phyloP scores from a whole-genome alignment of 139 green algal species.

The Chlamydomonas sp. region DNA sequence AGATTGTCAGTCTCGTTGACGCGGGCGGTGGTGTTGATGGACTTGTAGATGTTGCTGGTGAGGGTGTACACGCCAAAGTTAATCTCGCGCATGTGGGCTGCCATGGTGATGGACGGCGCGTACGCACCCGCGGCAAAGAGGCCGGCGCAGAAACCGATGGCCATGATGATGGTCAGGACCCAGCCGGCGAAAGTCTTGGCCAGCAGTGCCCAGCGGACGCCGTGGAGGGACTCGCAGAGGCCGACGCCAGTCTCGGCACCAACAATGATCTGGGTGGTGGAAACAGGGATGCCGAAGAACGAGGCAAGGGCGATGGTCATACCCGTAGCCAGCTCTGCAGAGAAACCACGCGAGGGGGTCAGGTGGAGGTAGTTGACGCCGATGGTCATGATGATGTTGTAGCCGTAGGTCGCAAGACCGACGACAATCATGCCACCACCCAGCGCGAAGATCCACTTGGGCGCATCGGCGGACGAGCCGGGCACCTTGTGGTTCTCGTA shows the following conservation, averaged over 20 bases:
- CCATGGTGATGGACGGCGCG: conserved; percentile 9
- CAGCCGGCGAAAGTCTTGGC: conserved; percentile 22
- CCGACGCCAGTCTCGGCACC: conserved; percentile 22
- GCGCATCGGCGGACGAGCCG: neutral
- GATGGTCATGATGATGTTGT: conserved; percentile 30
- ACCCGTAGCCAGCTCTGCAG: conserved; percentile 29
- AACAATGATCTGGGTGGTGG: conserved; percentile 31
- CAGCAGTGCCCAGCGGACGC: conserved; percentile 27
- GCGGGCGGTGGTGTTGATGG: too few relatives aligned
- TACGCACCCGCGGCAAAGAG: conserved; percentile 14
- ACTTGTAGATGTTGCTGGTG: neutral
- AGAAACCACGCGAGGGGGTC: conserved; percentile 23
- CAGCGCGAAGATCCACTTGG: conserved; percentile 50
- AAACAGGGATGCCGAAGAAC: conserved; percentile 33
- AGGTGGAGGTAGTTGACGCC: conserved; percentile 11
- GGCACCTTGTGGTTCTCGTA: conserved; percentile 37
- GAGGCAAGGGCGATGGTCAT: conserved; percentile 31
- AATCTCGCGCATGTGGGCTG: neutral
- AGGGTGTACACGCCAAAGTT: too few relatives aligned
- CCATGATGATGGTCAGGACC: conserved; percentile 29
- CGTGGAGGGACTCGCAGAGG: conserved; percentile 17
- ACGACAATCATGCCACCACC: conserved; percentile 71
- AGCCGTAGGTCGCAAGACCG: conserved; percentile 65
- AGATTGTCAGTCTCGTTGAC: too few relatives aligned
- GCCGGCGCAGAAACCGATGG: conserved; percentile 6